phyloP scores from a whole-genome alignment of 129 eudicot species.

The Ambrosia artemisiifolia region DNA sequence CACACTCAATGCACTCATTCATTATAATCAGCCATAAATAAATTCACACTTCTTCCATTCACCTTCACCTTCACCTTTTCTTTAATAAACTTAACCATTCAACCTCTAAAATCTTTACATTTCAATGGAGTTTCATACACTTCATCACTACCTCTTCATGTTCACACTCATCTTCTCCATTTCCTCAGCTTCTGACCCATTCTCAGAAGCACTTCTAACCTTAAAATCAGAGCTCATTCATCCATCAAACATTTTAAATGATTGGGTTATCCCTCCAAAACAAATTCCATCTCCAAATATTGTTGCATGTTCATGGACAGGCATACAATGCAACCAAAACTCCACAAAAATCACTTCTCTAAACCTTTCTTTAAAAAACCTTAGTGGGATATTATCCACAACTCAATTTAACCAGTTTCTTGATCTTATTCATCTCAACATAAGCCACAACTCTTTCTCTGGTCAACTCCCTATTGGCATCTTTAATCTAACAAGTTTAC shows the following conservation, averaged over 20 bases:
- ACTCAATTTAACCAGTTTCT: constrained; percentile 45
- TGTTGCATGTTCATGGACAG: constrained; percentile 79
- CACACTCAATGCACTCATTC: constrained; percentile 61
- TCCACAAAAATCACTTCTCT: constrained; percentile 51
- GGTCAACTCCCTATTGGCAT: constrained; percentile 58
- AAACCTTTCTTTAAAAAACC: constrained; percentile 66
- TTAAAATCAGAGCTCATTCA: constrained; percentile 63
- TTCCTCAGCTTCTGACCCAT: constrained; percentile 47
- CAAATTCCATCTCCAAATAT: constrained; percentile 39
- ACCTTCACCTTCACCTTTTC: neutral
- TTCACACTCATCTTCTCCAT: constrained; percentile 29
- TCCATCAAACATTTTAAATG: constrained; percentile 39
- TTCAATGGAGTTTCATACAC: constrained; percentile 45
- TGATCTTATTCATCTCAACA: constrained; percentile 64
- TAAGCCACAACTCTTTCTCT: constrained; percentile 76
- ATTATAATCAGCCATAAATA: neutral
- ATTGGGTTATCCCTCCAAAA: constrained; percentile 58
- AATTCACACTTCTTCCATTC: constrained; percentile 26
- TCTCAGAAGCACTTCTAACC: constrained; percentile 61
- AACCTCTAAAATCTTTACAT: constrained; percentile 9
- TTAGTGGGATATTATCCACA: constrained; percentile 60
- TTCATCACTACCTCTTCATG: neutral
- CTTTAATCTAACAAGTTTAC: constrained; percentile 56
- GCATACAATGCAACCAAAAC: constrained; percentile 60
- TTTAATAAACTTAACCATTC: constrained; percentile 12